phyloP scores from a whole-genome alignment of 2,329 filamentous ascomycete species.

The Cordyceps farinosa region DNA sequence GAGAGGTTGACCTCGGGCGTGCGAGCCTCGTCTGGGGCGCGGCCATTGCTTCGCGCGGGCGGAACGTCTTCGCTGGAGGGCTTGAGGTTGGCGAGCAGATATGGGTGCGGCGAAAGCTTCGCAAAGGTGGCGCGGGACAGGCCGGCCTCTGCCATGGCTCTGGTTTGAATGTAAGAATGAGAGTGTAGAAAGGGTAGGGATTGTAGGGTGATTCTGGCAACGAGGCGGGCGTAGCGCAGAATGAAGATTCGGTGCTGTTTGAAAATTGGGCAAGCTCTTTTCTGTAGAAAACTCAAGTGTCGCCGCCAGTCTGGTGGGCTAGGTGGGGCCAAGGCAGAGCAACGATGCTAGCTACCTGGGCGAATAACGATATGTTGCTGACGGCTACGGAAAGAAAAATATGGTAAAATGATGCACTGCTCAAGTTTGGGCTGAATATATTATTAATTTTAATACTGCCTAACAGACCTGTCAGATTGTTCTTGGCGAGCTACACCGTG shows the following conservation, averaged over 20 bases:
- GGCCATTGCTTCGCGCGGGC: slow-evolving; percentile 76
- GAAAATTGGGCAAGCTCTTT: slow-evolving; percentile 2
- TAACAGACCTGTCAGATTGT: too few species aligned
- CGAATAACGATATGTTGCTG: too few species aligned
- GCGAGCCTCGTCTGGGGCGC: slow-evolving; percentile 66
- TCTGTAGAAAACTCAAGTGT: slow-evolving; percentile 1
- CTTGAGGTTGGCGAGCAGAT: slow-evolving; percentile 83
- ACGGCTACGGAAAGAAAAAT: too few species aligned
- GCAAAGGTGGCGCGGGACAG: slow-evolving; percentile 71
- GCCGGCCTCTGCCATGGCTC: slow-evolving; percentile 35
- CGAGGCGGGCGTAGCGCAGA: background rate
- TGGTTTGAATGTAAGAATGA: background rate
- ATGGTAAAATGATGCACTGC: too few species aligned
- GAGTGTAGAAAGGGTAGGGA: background rate
- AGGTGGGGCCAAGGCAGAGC: background rate
- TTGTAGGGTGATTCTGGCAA: background rate
- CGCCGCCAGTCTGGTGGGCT: background rate
- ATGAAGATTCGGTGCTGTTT: background rate
- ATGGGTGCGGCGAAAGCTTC: slow-evolving; percentile 83
- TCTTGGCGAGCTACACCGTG: too few species aligned
- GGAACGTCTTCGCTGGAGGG: slow-evolving; percentile 45
- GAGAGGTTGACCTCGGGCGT: slow-evolving; percentile 73
- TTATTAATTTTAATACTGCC: too few species aligned
- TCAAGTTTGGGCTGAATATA: too few species aligned
- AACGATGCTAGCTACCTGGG: too few species aligned